These are phyloP conservation scores for Paraglomus occultum DNA, from an alignment of 192 early-diverging fungal species.

Conservation along the genomic window DNA sequence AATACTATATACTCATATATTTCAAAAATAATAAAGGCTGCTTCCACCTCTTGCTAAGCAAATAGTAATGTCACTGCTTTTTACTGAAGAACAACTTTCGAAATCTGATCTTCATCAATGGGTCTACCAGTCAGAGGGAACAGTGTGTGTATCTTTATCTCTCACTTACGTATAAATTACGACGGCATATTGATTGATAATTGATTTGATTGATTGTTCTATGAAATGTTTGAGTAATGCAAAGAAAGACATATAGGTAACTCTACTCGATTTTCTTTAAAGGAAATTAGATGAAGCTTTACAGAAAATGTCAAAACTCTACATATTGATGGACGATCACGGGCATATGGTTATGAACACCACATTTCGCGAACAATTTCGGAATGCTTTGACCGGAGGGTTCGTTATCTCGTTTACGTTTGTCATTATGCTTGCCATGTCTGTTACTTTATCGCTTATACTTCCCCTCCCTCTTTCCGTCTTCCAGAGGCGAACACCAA, in stretches of 20 bases:
- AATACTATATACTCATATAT: neutral
- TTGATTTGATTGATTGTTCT: constrained; percentile 7
- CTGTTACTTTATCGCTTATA: neutral
- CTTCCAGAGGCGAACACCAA: constrained; percentile 70
- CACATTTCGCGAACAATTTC: constrained; percentile 65
- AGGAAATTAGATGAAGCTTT: constrained; percentile 64
- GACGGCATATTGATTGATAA: neutral
- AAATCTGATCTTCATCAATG: constrained; percentile 65
- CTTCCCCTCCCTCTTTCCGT: neutral
- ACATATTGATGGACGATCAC: constrained; percentile 59
- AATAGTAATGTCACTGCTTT: constrained; percentile 86
- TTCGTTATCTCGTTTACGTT: constrained; percentile 32
- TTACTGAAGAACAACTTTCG: constrained; percentile 60
- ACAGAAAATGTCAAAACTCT: constrained; percentile 66
- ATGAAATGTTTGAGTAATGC: neutral
- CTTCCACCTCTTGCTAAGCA: constrained; percentile 85
- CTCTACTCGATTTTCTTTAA: constrained; percentile 22
- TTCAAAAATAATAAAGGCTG: constrained; percentile 43
- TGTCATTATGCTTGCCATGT: neutral
- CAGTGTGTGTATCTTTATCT: constrained; percentile 20
- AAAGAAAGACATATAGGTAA: neutral
- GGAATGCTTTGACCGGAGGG: constrained; percentile 73
- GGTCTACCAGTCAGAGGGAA: constrained; percentile 44
- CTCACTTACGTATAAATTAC: neutral
- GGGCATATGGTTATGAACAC: constrained; percentile 59